These are phyloP conservation scores for Chloranthus sessilifolius DNA, from an alignment of 164 flowering plant species.

Conservation along the genomic window DNA sequence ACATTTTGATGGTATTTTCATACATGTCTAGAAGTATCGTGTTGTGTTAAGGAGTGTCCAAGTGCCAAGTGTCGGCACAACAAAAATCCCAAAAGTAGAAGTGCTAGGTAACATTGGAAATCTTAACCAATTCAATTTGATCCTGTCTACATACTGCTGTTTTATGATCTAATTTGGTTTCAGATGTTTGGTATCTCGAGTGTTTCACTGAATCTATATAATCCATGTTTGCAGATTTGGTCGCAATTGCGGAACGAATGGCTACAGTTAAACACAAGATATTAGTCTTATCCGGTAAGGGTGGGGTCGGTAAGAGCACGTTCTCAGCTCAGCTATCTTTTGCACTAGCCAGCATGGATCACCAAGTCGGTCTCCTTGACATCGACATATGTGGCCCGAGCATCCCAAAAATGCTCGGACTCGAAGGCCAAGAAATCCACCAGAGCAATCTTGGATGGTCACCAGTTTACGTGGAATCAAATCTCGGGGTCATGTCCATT, in stretches of 20 bases:
- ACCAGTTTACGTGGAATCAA: conserved; percentile 81
- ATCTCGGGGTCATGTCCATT: conserved; percentile 95
- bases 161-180: no score
- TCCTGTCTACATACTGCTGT: no score
- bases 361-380: conserved; percentile 90
- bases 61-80: no score
- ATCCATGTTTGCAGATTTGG: conserved; percentile 67
- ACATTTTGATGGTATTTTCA: no score
- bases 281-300: conserved; percentile 88
- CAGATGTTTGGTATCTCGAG: no score
- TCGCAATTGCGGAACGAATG: conserved; percentile 82
- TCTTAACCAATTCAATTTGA: no score
- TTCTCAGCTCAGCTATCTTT: conserved; percentile 87
- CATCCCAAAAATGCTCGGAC: conserved; percentile 93
- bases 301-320: conserved; percentile 98
- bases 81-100: no score
- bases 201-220: neutral
- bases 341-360: conserved; percentile 77
- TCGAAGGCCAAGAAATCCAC: conserved; percentile 93
- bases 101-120: no score
- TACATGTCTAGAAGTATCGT: no score
- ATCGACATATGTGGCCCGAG: conserved; percentile 96
- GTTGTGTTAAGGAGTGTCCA: no score
- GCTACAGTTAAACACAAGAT: conserved; percentile 91
- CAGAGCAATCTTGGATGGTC: conserved; percentile 96